Percentiles rank a stretch among this genome's conserved stretches.
Conservation (phyloP, 257 asterid genomes). For the Handroanthus guayacan region DNA sequence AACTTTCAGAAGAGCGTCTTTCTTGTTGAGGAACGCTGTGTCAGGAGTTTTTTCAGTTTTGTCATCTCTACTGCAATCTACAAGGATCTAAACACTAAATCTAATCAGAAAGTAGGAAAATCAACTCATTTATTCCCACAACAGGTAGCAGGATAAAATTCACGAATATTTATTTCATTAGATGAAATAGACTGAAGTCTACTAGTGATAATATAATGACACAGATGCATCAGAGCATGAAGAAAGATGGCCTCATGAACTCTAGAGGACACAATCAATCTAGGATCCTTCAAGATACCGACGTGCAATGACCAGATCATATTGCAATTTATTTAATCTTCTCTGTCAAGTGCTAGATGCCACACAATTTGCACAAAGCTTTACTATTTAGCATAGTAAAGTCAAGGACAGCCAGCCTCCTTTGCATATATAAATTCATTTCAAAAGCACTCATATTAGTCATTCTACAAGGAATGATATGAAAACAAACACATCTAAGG, state of each 20-base stretch:
- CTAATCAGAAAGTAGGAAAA: constrained; percentile 30
- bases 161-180: neutral
- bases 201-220: neutral
- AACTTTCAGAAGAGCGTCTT: constrained; percentile 78
- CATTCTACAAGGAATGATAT: constrained; percentile 7
- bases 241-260: neutral
- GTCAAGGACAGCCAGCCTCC: neutral
- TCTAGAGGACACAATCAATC: neutral
- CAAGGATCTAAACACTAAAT: constrained; percentile 62
- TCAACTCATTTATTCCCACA: constrained; percentile 13
- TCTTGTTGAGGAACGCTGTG: constrained; percentile 88
- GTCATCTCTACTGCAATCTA: constrained; percentile 95
- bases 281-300: neutral
- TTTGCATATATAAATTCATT: neutral
- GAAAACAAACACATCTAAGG: neutral
- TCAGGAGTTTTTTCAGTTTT: constrained; percentile 75
- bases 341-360: constrained; percentile 25
- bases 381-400: constrained; percentile 5
- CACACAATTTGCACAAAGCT: neutral
- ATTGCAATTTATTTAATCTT: neutral
- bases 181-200: constrained; percentile 22
- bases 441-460: constrained; percentile 16
- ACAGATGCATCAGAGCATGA: neutral
- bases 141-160: constrained; percentile 1
- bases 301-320: neutral